Conservation (phyloP, 352 stramenopile species). For the Phytophthora brassicae region DNA sequence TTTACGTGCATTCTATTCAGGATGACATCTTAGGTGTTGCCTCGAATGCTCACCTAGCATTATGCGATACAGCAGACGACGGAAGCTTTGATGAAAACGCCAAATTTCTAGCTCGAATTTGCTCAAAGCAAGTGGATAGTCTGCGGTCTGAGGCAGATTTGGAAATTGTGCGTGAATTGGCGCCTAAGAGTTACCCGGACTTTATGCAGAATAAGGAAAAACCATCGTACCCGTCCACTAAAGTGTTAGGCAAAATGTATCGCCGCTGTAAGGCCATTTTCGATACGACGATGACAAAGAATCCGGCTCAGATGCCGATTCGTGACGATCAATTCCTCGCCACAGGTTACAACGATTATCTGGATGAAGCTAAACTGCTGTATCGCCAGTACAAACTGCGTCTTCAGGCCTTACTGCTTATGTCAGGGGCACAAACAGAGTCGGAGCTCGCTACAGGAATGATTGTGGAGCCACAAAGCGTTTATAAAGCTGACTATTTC, state of each 20-base stretch:
- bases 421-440: slow-evolving; percentile 64
- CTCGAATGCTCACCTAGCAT: slow-evolving; percentile 76
- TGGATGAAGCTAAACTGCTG: slow-evolving; percentile 38
- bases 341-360: slow-evolving; percentile 50
- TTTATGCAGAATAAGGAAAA: slow-evolving; percentile 83
- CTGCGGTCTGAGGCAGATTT: slow-evolving; percentile 59
- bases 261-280: slow-evolving; percentile 60
- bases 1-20: slow-evolving; percentile 73
- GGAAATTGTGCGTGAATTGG: slow-evolving; percentile 47
- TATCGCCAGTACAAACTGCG: slow-evolving; percentile 74
- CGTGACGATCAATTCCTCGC: slow-evolving; percentile 58
- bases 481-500: slow-evolving; percentile 78
- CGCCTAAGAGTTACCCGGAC: slow-evolving; percentile 68
- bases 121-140: slow-evolving; percentile 73
- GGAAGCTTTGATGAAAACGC: slow-evolving; percentile 54
- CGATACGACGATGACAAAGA: slow-evolving; percentile 40
- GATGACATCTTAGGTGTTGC: slow-evolving; percentile 76
- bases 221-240: slow-evolving; percentile 61
- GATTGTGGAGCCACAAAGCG: slow-evolving; percentile 57
- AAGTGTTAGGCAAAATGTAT: slow-evolving; percentile 77
- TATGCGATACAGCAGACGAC: slow-evolving; percentile 49
- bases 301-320: slow-evolving; percentile 34
- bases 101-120: slow-evolving; percentile 64
- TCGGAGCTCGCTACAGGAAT: slow-evolving; percentile 75
- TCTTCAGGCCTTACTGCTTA: slow-evolving; percentile 52